Base-by-base conservation (phyloP, 306 rosid genomes). In the Senna tora region DNA sequence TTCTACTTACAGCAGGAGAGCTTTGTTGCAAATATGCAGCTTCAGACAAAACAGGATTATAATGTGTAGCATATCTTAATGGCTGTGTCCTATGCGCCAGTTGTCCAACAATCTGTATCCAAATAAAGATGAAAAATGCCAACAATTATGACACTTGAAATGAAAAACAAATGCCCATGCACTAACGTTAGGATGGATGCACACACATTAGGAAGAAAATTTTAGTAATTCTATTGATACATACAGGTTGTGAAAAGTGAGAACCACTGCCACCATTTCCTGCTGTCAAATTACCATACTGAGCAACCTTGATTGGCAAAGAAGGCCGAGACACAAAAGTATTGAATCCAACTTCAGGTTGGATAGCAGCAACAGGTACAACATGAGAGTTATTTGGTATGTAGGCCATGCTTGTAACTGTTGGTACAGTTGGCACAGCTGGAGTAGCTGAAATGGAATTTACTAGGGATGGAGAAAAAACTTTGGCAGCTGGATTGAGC, bases 401-500 rank as follows among this genome's bases (percentile, higher is more conserved):
- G 78, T 84, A 87, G 65, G 86, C 76, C 85, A 82, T 69, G 81
- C 79, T 88, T 69, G 90, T 73, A 77, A 80, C 79, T 58, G 88
- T 73, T 69, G 89, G 89, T 72, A 81, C 66, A 14, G 83, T 69
- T 66, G 90, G 91, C 76, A 82, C 63, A 13, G 83, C 43, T 64
- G 81, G 67, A 74, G 73, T 56, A 65, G 82, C 69, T 74, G 87
- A 20, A 19, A 67, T 65, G 51, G 84, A 76, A 78, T 79, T 78
- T 43, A 68, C 77, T 62, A 72, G 72, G 16, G 97, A 87, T 28
- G 98, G 97, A 57, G 92, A 88, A 84, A 93, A 93, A 57, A 74
- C 67, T 86, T 90, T 87, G 79, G 98, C 98, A 10, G 82, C 87
- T n/a, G 98, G 97, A 45, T 93, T 88, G 80, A 93, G 97, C 88